Conservation (phyloP, 2,329 filamentous ascomycete genomes). For the Ambrosiella beaveri region DNA sequence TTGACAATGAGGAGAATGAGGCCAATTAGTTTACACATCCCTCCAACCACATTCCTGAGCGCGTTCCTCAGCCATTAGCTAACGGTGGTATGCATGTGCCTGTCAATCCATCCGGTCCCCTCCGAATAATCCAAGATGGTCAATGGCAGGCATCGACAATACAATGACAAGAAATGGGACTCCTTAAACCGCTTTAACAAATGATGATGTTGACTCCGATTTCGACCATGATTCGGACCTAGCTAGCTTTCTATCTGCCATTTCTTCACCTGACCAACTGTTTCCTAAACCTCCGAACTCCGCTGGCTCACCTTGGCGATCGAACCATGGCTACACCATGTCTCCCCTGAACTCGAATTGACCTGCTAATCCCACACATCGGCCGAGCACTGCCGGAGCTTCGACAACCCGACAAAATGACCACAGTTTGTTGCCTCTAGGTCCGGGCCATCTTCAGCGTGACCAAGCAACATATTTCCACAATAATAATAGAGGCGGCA, state of each 20-base stretch:
- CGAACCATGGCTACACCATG: not conserved
- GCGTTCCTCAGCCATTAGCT: not conserved
- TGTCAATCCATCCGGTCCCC: slow-evolving; percentile 14
- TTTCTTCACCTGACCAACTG: slow-evolving; percentile 3
- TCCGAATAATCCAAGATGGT: slow-evolving; percentile 14
- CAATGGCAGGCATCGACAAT: not conserved
- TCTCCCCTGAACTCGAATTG: not conserved
- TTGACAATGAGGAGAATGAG: not conserved
- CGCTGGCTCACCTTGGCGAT: not conserved
- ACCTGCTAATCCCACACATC: not conserved
- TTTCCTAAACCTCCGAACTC: not conserved
- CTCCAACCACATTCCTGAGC: not conserved
- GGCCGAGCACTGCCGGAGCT: not conserved
- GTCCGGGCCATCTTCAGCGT: not conserved
- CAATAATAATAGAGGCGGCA: not conserved
- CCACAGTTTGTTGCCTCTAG: too few species aligned
- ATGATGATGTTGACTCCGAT: not conserved
- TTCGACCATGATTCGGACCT: slow-evolving; percentile 5
- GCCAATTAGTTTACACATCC: not conserved
- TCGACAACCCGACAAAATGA: not conserved
- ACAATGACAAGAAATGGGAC: not conserved
- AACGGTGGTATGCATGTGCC: not conserved
- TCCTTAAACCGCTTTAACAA: not conserved
- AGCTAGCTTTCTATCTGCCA: slow-evolving; percentile 6
- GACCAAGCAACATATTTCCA: not conserved